Conservation (phyloP, 2,329 filamentous ascomycete species). For the Phialophora verrucosa region DNA sequence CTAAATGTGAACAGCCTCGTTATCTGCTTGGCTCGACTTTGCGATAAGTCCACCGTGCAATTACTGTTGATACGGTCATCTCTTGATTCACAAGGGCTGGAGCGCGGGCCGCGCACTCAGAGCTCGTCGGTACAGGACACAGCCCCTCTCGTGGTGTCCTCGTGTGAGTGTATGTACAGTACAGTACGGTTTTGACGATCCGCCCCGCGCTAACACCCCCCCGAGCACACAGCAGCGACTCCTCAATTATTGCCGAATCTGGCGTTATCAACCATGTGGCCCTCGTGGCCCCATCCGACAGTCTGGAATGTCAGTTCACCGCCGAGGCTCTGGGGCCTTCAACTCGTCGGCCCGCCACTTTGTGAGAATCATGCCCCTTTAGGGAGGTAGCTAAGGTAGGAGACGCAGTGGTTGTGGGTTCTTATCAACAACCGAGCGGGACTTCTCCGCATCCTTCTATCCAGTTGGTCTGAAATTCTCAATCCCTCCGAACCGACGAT, state of each 20-base stretch:
- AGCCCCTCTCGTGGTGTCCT: background rate
- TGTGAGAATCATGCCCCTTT: background rate
- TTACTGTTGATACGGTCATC: background rate
- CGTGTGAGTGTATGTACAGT: background rate
- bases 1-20: slow-evolving; percentile 1
- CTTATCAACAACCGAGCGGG: slow-evolving; percentile 2
- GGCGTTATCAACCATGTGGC: background rate
- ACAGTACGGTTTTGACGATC: background rate
- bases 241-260: background rate
- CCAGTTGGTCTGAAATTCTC: background rate
- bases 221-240: background rate
- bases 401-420: background rate
- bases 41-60: background rate
- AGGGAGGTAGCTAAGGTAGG: background rate
- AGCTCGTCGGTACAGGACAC: background rate
- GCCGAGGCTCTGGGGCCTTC: background rate
- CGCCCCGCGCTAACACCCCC: too few species aligned
- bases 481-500: background rate
- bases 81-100: background rate
- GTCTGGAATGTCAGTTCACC: background rate
- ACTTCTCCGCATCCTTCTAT: background rate
- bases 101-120: background rate
- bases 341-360: background rate
- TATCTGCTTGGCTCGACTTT: background rate
- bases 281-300: background rate